Evolutionary conservation across 2,329 filamentous ascomycete species (phyloP), one percentile per base, ranked within the genome.

Genomic region (Fusarium dlaminii): DNA sequence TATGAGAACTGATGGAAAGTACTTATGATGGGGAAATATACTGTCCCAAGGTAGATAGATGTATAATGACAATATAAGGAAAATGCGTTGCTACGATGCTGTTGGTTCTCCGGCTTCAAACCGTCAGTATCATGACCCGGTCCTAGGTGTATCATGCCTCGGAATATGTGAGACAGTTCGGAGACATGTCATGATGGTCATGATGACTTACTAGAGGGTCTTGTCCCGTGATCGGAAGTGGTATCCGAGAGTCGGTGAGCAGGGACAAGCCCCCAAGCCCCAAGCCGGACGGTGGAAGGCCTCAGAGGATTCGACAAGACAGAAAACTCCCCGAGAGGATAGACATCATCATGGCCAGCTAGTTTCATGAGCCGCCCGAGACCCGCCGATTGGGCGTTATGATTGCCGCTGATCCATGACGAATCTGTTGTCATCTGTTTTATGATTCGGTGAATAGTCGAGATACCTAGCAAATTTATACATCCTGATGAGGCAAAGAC

Each of bases 391-490:
- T 37, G 66, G 66, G 49, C 32, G 57, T 58, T 32, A 36, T 40
- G 42, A 45, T 52, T 54, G 42, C 48, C 32, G 59, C 34, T 63
- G 58, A 65, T 65, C 58, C 54, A 43, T 56, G 43, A 51, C 56
- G 45, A 42, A 39, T 63, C 46, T 54, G 32, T 36, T 46, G 36
- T 37, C 29, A 64, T 49, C 59, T 68, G 54, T 54, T 39, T 48
- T 48, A 70, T 70, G 67, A 70, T 70, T 70, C 67, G 67, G 66
- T 65, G 66, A 59, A 70, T 70, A 70, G 66, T 70, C 45, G 45
- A 70, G 59, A 70, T 52, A 55, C 56, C 37, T 69, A 58, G 54
- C 32, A 27, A 40, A 32, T 66, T 43, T 45, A 52, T 69, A 65
- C 27, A 51, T 58, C 67, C 67, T 70, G 58, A 70, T 65, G 51